A percentile compares a stretch with the other conserved stretches of the same genome.
Evolutionary conservation across 352 stramenopile species (phyloP).

Genomic region (Phytopythium mirpurense): DNA sequence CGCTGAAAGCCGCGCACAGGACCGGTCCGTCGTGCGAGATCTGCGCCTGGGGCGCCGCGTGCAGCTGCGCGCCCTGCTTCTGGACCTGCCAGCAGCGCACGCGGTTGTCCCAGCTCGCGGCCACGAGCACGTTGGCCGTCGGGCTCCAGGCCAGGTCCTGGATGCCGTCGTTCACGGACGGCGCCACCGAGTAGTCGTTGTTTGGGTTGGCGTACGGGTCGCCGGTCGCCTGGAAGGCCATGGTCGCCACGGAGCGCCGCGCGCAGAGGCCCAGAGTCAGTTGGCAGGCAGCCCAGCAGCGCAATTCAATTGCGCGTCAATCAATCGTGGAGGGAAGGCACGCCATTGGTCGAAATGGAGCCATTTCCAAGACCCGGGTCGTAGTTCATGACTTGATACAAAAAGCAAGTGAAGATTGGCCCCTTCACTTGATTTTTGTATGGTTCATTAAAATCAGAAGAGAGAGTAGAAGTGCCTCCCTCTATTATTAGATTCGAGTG

Average conservation of each 20-base stretch:
- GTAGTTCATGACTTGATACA: not conserved
- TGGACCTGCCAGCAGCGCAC: conserved; percentile 85
- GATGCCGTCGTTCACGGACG: conserved; percentile 63
- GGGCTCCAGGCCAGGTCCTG: conserved; percentile 76
- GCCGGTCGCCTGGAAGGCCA: conserved; percentile 31
- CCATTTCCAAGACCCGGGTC: too few relatives aligned
- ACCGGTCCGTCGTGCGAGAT: conserved; percentile 90
- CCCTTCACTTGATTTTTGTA: too few relatives aligned
- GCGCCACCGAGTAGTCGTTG: conserved; percentile 71
- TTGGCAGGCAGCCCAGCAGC: too few relatives aligned
- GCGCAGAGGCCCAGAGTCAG: not conserved
- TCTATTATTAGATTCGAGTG: too few relatives aligned
- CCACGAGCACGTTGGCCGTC: conserved; percentile 66
- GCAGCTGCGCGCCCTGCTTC: conserved; percentile 62
- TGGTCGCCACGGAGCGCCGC: not conserved
- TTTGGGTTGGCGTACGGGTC: conserved; percentile 68
- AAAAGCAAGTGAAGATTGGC: not conserved
- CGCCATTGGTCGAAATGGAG: not conserved
- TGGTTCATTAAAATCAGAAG: too few relatives aligned
- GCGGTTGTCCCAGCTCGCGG: conserved; percentile 78
- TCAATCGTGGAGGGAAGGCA: not conserved
- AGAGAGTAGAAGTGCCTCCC: too few relatives aligned
- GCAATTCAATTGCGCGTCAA: too few relatives aligned
- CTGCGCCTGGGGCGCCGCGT: conserved; percentile 71
- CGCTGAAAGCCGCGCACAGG: conserved; percentile 89